phyloP scores from a whole-genome alignment of 345 rosid genomes.

The Linum usitatissimum region DNA sequence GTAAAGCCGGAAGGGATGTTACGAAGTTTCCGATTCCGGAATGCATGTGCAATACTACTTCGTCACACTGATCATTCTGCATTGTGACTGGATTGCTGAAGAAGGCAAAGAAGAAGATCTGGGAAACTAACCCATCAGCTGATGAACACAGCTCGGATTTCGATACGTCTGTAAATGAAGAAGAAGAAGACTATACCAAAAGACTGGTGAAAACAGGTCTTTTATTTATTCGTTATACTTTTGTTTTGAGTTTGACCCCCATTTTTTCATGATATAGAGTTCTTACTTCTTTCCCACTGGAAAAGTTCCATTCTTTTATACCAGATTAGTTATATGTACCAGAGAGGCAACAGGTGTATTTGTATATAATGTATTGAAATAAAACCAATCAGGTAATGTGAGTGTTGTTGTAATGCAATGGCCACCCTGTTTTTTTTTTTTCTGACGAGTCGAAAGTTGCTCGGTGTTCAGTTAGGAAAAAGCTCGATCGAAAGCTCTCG shows the following conservation, averaged over 20 bases:
- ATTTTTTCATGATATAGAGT: not conserved
- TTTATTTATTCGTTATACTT: not conserved
- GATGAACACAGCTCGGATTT: too few species aligned
- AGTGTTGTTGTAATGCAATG: not conserved
- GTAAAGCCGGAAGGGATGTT: conserved; percentile 68
- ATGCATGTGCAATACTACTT: conserved; percentile 55
- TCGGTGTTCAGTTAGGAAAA: too few species aligned
- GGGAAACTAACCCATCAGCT: too few species aligned
- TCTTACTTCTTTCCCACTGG: too few species aligned
- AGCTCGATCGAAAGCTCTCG: too few species aligned
- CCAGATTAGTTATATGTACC: not conserved
- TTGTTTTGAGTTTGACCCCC: not conserved
- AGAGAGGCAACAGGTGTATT: not conserved
- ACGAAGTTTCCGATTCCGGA: conserved; percentile 83
- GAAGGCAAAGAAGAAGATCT: too few species aligned
- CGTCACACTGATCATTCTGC: not conserved
- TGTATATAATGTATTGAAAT: not conserved
- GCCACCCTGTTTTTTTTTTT: not conserved
- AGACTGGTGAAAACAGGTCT: not conserved
- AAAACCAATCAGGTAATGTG: too few species aligned
- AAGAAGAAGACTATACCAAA: not conserved
- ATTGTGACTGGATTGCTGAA: not conserved
- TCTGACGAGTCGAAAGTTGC: too few species aligned
- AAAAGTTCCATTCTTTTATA: not conserved
- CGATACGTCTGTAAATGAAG: not conserved